phyloP scores from a whole-genome alignment of 495 filamentous ascomycete genomes.

The Aspergillus sparsus region DNA sequence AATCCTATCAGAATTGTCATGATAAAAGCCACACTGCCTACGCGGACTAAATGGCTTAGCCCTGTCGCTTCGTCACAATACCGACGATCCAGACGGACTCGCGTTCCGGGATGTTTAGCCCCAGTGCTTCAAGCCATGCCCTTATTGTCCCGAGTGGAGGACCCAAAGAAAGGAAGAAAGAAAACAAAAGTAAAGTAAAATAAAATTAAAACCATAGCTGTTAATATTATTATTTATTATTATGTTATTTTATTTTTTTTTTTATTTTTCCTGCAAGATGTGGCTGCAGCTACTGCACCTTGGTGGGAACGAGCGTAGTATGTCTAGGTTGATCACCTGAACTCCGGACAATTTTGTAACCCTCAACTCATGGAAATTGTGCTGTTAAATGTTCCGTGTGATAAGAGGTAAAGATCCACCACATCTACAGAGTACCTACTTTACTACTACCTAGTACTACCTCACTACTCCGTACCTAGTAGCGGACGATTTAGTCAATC shows the following conservation, averaged over 20 bases:
- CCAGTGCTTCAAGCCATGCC: conserved; percentile 10
- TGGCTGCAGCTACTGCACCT: conserved; percentile 34
- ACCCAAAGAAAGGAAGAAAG: not conserved
- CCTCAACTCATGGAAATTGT: conserved; percentile 6
- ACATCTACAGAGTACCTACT: not conserved
- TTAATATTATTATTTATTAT: not conserved
- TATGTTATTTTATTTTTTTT: conserved; percentile 9
- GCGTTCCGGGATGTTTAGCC: not conserved
- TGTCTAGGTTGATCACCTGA: conserved; percentile 26
- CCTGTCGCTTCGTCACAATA: not conserved
- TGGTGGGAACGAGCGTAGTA: conserved; percentile 26
- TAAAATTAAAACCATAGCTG: not conserved
- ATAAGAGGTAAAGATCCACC: conserved; percentile 21
- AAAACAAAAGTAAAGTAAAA: not conserved
- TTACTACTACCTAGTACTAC: too few relatives aligned
- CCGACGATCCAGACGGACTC: conserved; percentile 13
- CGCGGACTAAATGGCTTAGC: not conserved
- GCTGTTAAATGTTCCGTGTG: conserved; percentile 20
- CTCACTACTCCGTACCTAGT: not conserved
- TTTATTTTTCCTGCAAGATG: conserved; percentile 32
- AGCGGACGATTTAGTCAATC: conserved; percentile 7
- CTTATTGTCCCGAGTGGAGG: conserved; percentile 31
- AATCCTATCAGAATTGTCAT: conserved; percentile 4
- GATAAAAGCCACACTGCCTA: conserved; percentile 2
- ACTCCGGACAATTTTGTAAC: conserved; percentile 24